Conservation (phyloP, 2,329 filamentous ascomycete species). For the Pseudogymnoascus sp. region DNA sequence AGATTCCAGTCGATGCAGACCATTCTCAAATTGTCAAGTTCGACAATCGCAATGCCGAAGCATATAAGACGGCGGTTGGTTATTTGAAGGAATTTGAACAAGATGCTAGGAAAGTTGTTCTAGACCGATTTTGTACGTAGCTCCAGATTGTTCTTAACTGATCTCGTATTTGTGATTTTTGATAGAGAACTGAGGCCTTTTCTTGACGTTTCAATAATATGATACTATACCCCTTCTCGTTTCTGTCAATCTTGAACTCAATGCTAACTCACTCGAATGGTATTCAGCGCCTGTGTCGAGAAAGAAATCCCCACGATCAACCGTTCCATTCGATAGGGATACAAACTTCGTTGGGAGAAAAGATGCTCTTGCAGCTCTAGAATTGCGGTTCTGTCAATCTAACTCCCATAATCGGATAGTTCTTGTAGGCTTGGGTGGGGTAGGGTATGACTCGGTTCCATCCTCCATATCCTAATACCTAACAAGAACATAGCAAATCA, state of each 20-base stretch:
- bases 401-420: conserved; percentile 12
- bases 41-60: conserved; percentile 11
- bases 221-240: too few relatives aligned
- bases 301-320: too few relatives aligned
- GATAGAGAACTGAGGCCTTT: too few relatives aligned
- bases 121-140: conserved; percentile 13
- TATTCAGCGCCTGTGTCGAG: too few relatives aligned
- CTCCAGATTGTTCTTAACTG: neutral
- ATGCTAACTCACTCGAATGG: too few relatives aligned
- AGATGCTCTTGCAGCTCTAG: conserved; percentile 8
- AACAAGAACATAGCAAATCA: conserved; percentile 15
- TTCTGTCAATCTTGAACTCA: too few relatives aligned
- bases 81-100: conserved; percentile 14
- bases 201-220: too few relatives aligned
- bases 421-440: conserved; percentile 15
- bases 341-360: conserved; percentile 14
- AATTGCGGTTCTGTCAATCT: neutral
- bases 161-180: neutral
- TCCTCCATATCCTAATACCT: neutral
- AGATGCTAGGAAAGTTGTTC: conserved; percentile 11
- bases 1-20: conserved; percentile 20
- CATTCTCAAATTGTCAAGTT: conserved; percentile 26
- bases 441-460: too few relatives aligned
- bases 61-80: conserved; percentile 12
- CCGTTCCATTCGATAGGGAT: too few relatives aligned